Base-by-base conservation (phyloP, 73 alveolate genomes). In the Paramecium biaurelia region DNA sequence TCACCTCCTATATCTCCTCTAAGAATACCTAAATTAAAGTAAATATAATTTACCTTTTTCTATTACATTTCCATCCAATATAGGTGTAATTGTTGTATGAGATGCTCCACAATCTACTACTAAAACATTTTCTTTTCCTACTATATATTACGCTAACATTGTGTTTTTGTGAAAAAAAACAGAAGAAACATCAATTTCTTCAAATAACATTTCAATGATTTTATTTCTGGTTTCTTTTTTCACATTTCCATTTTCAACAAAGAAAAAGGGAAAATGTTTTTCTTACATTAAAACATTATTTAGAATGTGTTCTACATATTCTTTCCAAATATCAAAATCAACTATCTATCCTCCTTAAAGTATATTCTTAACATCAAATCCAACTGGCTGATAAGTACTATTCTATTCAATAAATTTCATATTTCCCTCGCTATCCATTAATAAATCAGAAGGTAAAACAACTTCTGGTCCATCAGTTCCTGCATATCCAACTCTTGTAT, bases 71-170 rank as follows among this genome's bases (percentile, higher is more conserved):
- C 94, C 94, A 47, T 89, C 94, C 20, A 89, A 58, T 37, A 89
- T 70, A 9, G 94, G 94, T 30, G 87, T 82, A 11, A 89, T 88
- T 14, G 85, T 70, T 15, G 94, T 89, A 9, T 82, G 67, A 24
- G 76, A 24, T 18, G 94, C 94, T 38, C 94, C 94, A 70, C 92
- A 89, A 70, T 89, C 94, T 12, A 89, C 94, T 7, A 70, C 92
- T 72, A 89, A 70, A 21, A 89, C 76, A 43, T 84, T 89, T 20
- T 89, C 94, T 72, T 63, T 89, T 47, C 92, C 94, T 21, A 89
- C 42, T 18, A 70, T 63, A 58, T 89, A 89, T 89, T 82, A 70
- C 7, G 94, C 85, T n/a, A 89, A 82, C 74, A 89, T 47, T 10
- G 94, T 63, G 35, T 76, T 63, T 72, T 47, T 68, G n/a, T 89